phyloP scores from a whole-genome alignment of 2,329 filamentous ascomycete species.

The Dactylellina leptospora region DNA sequence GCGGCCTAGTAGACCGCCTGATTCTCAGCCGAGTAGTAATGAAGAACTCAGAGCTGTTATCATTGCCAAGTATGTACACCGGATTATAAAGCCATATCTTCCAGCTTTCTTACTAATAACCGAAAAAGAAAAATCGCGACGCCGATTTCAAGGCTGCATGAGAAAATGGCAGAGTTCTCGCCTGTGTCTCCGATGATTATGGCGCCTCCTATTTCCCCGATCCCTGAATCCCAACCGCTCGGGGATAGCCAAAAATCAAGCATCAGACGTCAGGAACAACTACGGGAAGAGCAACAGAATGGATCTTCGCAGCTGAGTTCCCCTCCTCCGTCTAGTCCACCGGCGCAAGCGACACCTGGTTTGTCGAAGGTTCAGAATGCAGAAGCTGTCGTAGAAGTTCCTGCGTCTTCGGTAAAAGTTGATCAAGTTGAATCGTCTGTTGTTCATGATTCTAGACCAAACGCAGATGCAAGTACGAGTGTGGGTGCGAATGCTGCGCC shows the following conservation, averaged over 20 bases:
- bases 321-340: slow-evolving; percentile 44
- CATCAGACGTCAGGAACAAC: slow-evolving; percentile 28
- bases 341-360: not conserved
- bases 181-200: slow-evolving; percentile 42
- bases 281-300: slow-evolving; percentile 41
- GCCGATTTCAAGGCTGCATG: slow-evolving; percentile 33
- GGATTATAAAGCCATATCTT: not conserved
- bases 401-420: slow-evolving; percentile 28
- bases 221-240: slow-evolving; percentile 28
- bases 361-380: not conserved
- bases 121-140: slow-evolving; percentile 48
- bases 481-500: slow-evolving; percentile 27
- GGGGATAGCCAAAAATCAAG: slow-evolving; percentile 20
- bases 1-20: not conserved
- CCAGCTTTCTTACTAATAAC: not conserved
- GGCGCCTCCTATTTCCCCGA: slow-evolving; percentile 22
- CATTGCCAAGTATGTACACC: slow-evolving; percentile 8
- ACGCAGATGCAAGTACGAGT: not conserved
- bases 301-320: slow-evolving; percentile 45
- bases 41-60: slow-evolving; percentile 31
- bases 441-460: not conserved
- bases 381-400: slow-evolving; percentile 38
- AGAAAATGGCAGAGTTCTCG: slow-evolving; percentile 46
- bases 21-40: slow-evolving; percentile 19
- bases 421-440: not conserved